phyloP scores from a whole-genome alignment of 805 yeast genomes.

The Barnettozyma salicaria region DNA sequence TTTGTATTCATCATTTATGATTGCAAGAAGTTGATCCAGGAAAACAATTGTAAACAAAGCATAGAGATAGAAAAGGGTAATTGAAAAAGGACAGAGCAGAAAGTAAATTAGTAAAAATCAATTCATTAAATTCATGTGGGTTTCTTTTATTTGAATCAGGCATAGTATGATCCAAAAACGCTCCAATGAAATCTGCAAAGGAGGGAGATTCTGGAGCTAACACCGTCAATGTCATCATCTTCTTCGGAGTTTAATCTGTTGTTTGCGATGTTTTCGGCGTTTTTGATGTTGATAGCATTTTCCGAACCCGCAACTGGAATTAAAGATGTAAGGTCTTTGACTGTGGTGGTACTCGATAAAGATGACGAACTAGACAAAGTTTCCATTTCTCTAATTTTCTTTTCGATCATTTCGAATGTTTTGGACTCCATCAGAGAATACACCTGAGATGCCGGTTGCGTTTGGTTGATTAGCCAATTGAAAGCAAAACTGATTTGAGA shows the following conservation, averaged over 20 bases:
- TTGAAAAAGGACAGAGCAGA: too few relatives aligned
- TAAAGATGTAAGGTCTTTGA: slow-evolving; percentile 2
- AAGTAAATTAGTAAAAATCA: background rate
- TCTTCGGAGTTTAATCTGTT: slow-evolving; percentile 29
- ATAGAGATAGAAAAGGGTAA: too few relatives aligned
- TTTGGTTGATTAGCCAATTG: slow-evolving; percentile 78
- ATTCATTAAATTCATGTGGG: background rate
- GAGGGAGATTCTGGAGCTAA: slow-evolving; percentile 48
- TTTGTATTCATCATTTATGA: too few relatives aligned
- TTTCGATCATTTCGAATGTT: slow-evolving; percentile 45
- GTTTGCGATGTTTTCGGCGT: slow-evolving; percentile 16
- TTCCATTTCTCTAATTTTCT: slow-evolving; percentile 29
- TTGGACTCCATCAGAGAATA: slow-evolving; percentile 71
- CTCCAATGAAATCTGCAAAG: slow-evolving; percentile 74
- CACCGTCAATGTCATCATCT: slow-evolving; percentile 55
- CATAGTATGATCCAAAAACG: slow-evolving; percentile 69
- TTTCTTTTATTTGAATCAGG: background rate
- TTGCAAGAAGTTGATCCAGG: too few relatives aligned
- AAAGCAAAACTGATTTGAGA: slow-evolving; percentile 46
- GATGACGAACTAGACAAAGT: background rate
- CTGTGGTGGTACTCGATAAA: background rate
- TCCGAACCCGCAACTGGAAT: slow-evolving; percentile 13
- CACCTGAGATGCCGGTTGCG: slow-evolving; percentile 75
- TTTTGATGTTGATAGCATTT: slow-evolving; percentile 11
- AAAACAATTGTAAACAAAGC: too few relatives aligned